phyloP scores from a whole-genome alignment of 305 asterid species.

The Fraxinus sp. region DNA sequence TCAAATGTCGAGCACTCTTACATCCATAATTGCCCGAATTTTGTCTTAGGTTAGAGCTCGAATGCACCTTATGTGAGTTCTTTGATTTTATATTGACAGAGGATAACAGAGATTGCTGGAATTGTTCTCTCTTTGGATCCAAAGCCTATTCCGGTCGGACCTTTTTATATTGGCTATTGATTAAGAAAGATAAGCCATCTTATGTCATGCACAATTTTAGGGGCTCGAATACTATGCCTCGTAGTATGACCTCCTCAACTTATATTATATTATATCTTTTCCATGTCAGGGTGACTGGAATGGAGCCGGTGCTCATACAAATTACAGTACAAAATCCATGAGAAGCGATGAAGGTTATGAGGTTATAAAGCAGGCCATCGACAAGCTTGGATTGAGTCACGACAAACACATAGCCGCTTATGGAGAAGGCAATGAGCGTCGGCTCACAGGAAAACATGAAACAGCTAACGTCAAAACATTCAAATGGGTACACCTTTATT shows the following conservation, averaged over 20 bases:
- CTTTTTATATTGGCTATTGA: too few relatives aligned
- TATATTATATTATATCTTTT: background rate
- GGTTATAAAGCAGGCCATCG: slow-evolving; percentile 61
- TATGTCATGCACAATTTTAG: too few relatives aligned
- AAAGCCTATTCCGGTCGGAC: slow-evolving; percentile 49
- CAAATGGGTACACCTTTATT: slow-evolving; percentile 46
- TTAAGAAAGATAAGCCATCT: too few relatives aligned
- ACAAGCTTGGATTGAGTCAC: slow-evolving; percentile 64
- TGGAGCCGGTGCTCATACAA: slow-evolving; percentile 72
- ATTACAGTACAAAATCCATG: slow-evolving; percentile 72
- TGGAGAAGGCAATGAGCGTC: slow-evolving; percentile 79
- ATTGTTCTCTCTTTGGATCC: slow-evolving; percentile 65
- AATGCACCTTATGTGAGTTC: background rate
- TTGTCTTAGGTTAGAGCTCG: too few relatives aligned
- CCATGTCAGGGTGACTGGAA: slow-evolving; percentile 58
- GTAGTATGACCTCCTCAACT: background rate
- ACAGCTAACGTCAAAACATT: slow-evolving; percentile 61
- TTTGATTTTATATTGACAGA: slow-evolving; percentile 33
- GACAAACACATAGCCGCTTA: slow-evolving; percentile 68
- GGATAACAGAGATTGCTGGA: slow-evolving; percentile 73
- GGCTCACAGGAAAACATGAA: slow-evolving; percentile 73
- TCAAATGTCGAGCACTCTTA: too few relatives aligned
- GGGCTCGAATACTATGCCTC: background rate
- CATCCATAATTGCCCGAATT: too few relatives aligned
- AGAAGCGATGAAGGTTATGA: slow-evolving; percentile 61